These are phyloP conservation scores for Beauveria medogensis DNA, from an alignment of 2,329 filamentous ascomycete genomes.

Conservation along the genomic window DNA sequence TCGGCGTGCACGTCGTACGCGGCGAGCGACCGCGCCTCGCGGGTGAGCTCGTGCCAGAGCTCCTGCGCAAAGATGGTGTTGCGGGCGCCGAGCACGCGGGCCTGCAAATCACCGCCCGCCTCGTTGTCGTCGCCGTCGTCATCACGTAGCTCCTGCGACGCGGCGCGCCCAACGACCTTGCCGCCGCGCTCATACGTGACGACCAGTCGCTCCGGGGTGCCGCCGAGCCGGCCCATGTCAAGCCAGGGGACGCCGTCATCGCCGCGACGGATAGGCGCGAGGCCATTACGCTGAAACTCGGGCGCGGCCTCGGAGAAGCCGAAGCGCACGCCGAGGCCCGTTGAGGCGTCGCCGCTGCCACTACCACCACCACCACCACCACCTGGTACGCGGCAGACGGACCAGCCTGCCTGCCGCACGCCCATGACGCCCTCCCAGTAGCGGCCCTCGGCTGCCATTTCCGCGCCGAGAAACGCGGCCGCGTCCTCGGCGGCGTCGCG, in stretches of 20 bases:
- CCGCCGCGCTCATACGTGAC: slow-evolving; percentile 56
- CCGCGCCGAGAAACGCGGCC: slow-evolving; percentile 62
- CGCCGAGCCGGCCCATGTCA: slow-evolving; percentile 50
- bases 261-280: slow-evolving; percentile 69
- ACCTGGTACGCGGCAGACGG: slow-evolving; percentile 66
- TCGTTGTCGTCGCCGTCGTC: slow-evolving; percentile 46
- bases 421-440: slow-evolving; percentile 86
- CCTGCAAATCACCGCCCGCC: slow-evolving; percentile 42
- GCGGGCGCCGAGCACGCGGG: slow-evolving; percentile 64
- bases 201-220: slow-evolving; percentile 52
- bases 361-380: slow-evolving; percentile 18
- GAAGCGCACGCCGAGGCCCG: slow-evolving; percentile 68
- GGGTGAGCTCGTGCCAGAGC: slow-evolving; percentile 79
- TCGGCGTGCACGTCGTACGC: slow-evolving; percentile 62
- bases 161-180: slow-evolving; percentile 49
- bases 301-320: slow-evolving; percentile 70
- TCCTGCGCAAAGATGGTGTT: slow-evolving; percentile 80
- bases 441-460: slow-evolving; percentile 70
- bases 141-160: slow-evolving; percentile 34
- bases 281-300: slow-evolving; percentile 59
- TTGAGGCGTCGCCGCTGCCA: slow-evolving; percentile 30
- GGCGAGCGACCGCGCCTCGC: slow-evolving; percentile 68
- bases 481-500: slow-evolving; percentile 67
- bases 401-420: slow-evolving; percentile 80
- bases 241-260: slow-evolving; percentile 69